These are phyloP conservation scores for Discostella pseudostelligera DNA, from an alignment of 108 stramenopile species.

Conservation along the genomic window DNA sequence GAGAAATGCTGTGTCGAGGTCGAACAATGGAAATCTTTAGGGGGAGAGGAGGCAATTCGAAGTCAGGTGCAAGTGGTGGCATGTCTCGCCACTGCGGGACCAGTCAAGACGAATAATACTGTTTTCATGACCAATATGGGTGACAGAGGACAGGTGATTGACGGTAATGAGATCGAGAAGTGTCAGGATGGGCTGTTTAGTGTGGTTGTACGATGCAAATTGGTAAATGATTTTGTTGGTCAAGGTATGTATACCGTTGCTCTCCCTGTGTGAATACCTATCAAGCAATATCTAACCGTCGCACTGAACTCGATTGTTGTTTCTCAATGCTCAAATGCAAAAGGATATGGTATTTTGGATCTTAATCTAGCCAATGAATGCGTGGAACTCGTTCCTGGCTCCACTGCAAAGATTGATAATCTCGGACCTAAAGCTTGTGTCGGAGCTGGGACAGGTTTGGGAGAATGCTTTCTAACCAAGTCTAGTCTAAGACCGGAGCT, in stretches of 20 bases:
- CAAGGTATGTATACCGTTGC: constrained; percentile 46
- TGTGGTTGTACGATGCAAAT: constrained; percentile 57
- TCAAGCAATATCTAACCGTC: too few relatives aligned
- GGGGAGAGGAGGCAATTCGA: constrained; percentile 16
- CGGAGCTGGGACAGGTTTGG: constrained; percentile 97
- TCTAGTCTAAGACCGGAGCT: constrained; percentile 36
- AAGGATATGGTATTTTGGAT: constrained; percentile 92
- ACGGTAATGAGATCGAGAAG: constrained; percentile 67
- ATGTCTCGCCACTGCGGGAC: constrained; percentile 92
- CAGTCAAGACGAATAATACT: constrained; percentile 77
- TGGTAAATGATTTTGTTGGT: constrained; percentile 97
- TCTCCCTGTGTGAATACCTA: too few relatives aligned
- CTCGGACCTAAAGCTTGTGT: constrained; percentile 89
- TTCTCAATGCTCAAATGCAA: too few relatives aligned
- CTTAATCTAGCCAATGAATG: constrained; percentile 62
- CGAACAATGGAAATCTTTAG: constrained; percentile 32
- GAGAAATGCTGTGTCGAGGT: constrained; percentile 58
- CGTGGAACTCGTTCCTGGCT: constrained; percentile 56
- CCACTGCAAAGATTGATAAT: constrained; percentile 48
- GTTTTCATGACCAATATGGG: constrained; percentile 83
- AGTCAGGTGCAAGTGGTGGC: constrained; percentile 53
- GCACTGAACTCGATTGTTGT: neutral
- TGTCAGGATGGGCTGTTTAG: constrained; percentile 33
- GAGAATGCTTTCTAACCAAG: constrained; percentile 89
- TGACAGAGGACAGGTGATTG: constrained; percentile 49